Evolutionary conservation across 2,329 filamentous ascomycete species (phyloP), one percentile per base, ranked within the genome.

Genomic region (Xylariaceae sp.): DNA sequence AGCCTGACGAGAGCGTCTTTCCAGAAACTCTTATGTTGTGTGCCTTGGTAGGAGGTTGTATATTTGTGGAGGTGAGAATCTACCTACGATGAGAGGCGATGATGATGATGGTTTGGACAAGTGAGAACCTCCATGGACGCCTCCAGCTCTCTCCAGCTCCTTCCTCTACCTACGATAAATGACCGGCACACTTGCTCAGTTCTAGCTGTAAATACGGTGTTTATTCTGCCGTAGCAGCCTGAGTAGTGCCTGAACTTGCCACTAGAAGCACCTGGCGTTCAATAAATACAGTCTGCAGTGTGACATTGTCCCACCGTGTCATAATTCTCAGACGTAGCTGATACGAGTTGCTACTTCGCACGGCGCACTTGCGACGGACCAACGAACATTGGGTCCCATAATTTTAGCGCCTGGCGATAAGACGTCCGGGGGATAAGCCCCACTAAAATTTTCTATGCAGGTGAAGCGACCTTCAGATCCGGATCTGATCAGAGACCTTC

Each of bases 371-470:
- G 37, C 37, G 37, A 9, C 37, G 23, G 23, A 30, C 37, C 37
- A 42, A 8, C 37, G 11, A 42, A 42, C 37, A 9, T 9, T 45
- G 42, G 42, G 42, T 45, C 23, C 18, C 18, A 50, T 4, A 11
- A 10, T 39, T 6, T 23, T 58, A 59, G 56, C 1, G 6, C 5
- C n/a, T 18, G 2, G 2, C n/a, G 67, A 70, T 71, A 69, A 68
- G 66, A 44, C 50, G 15, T 60, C 62, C 57, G 58, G 56, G 42
- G 65, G 68, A 70, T 70, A 70, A 70, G 65, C 53, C 52, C 68
- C 66, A 62, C 67, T 63, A 58, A 68, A 64, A 72, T 68, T 67
- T 66, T 63, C 62, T 65, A 64, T 49, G 61, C 34, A 58, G 56
- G 55, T 52, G 55, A 23, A 53, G 49, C 39, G 52, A 30, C 10